Percentiles rank a stretch among this genome's conserved stretches.
Conservation (phyloP, 1,284 basidiomycete genomes). For the Leccinum fuscescens region DNA sequence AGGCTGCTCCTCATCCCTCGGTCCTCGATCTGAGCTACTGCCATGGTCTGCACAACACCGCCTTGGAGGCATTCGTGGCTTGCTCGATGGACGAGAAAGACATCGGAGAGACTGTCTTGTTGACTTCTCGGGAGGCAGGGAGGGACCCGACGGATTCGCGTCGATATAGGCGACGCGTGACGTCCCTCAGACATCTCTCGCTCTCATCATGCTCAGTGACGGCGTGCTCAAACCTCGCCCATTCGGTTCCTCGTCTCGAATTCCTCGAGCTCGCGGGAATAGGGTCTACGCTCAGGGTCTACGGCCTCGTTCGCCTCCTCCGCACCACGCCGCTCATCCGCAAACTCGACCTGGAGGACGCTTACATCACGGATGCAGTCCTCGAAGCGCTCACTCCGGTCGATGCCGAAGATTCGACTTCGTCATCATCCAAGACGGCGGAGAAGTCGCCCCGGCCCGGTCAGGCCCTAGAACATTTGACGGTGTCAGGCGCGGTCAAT, state of each 20-base stretch:
- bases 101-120: slow-evolving; percentile 41
- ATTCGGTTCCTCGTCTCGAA: slow-evolving; percentile 74
- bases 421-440: slow-evolving; percentile 1
- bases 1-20: slow-evolving; percentile 68
- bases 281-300: slow-evolving; percentile 64
- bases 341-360: slow-evolving; percentile 84
- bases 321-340: slow-evolving; percentile 68
- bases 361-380: slow-evolving; percentile 75
- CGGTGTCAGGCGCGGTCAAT: too few relatives aligned
- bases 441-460: slow-evolving; percentile 18
- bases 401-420: background rate
- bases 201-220: slow-evolving; percentile 52
- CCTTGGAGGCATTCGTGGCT: slow-evolving; percentile 62
- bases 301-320: slow-evolving; percentile 72
- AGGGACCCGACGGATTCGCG: slow-evolving; percentile 51
- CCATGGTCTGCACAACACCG: slow-evolving; percentile 68
- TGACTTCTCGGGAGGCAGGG: slow-evolving; percentile 65
- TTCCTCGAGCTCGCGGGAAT: slow-evolving; percentile 81
- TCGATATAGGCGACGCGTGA: slow-evolving; percentile 62
- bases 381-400: slow-evolving; percentile 64
- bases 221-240: slow-evolving; percentile 69
- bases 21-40: slow-evolving; percentile 81
- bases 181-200: slow-evolving; percentile 57
- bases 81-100: slow-evolving; percentile 40
- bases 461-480: too few relatives aligned